phyloP scores from a whole-genome alignment of 331 rosid species.

The Rhamnella rubrinervis region DNA sequence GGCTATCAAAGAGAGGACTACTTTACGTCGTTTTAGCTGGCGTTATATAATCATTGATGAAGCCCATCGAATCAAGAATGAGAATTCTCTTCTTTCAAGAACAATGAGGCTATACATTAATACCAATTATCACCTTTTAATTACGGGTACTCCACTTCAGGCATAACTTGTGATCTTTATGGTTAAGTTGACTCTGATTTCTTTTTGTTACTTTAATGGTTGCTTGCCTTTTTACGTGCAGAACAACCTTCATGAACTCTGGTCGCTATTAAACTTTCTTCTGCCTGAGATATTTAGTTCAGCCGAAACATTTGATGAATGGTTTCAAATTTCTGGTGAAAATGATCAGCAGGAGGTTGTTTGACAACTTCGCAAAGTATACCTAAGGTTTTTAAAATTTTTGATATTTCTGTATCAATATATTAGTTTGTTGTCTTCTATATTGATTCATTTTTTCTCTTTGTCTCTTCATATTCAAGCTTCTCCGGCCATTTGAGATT shows the following conservation, averaged over 20 bases:
- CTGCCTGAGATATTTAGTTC: constrained; percentile 98
- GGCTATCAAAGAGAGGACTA: constrained; percentile 92
- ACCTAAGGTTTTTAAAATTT: constrained; percentile 8
- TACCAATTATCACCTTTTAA: constrained; percentile 87
- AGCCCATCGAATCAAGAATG: constrained; percentile 97
- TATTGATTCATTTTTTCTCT: background rate
- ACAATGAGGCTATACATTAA: constrained; percentile 93
- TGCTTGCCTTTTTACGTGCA: constrained; percentile 22
- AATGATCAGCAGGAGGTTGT: constrained; percentile 99
- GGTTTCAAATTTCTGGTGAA: constrained; percentile 99
- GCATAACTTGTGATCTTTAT: constrained; percentile 38
- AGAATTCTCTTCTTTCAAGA: constrained; percentile 90
- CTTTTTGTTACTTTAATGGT: constrained; percentile 7
- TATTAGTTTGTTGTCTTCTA: constrained; percentile 3
- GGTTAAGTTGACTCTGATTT: constrained; percentile 1
- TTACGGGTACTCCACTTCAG: constrained; percentile 98
- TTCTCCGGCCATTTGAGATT: constrained; percentile 92
- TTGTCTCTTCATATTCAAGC: constrained; percentile 42
- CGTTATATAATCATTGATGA: constrained; percentile 93
- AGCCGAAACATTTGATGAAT: constrained; percentile 95
- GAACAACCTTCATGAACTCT: constrained; percentile 97
- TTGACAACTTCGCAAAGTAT: constrained; percentile 93
- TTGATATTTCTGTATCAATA: constrained; percentile 2
- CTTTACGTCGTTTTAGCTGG: constrained; percentile 91
- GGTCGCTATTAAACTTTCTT: constrained; percentile 96